Evolutionary conservation across 306 rosid genomes (phyloP), one percentile per base, ranked within the genome.

Genomic region (Cicer yamashitae): DNA sequence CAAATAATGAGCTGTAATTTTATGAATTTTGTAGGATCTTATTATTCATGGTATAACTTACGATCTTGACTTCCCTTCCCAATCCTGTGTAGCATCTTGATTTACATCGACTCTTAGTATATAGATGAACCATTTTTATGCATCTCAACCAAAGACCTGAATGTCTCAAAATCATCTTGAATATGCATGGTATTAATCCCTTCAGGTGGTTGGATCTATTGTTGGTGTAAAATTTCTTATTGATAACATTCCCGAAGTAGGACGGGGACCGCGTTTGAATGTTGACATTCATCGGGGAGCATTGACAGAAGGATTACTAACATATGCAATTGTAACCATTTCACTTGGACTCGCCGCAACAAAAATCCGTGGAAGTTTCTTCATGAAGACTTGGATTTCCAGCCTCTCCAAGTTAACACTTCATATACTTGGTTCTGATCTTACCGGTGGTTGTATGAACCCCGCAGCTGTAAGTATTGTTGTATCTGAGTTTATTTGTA

Each of bases 311-410:
- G 97, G 98, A 25, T 15, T 94, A 47, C 88, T 94, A 40, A 78
- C 98, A 12, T 94, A 84, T 68, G 75, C 77, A 15, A 85, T 90
- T 48, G 96, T 90, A 37, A 75, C 45, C 7, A 84, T 94, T 68
- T 91, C 96, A 7, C 97, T 86, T 2, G 89, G 83, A 17, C 93
- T 94, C 13, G 47, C 89, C 39, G 78, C 61, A 46, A 44, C 56
- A 30, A 94, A 87, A 78, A 63, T 90, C 48, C 85, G 79, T 2
- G 91, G 81, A 72, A 84, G 75, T 75, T 94, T 90, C 87, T 84
- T 88, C 89, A 90, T 73, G 90, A 94, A 92, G 88, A 94, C 97
- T 45, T 94, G 99, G 99, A 94, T 94, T 77, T 88, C 96, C 67
- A 90, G 97, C 77, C 79, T 92, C 85, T 92, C 89, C 76, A 94